Base-by-base conservation (phyloP, 495 filamentous ascomycete genomes). In the Saxispiralis lemnorum region DNA sequence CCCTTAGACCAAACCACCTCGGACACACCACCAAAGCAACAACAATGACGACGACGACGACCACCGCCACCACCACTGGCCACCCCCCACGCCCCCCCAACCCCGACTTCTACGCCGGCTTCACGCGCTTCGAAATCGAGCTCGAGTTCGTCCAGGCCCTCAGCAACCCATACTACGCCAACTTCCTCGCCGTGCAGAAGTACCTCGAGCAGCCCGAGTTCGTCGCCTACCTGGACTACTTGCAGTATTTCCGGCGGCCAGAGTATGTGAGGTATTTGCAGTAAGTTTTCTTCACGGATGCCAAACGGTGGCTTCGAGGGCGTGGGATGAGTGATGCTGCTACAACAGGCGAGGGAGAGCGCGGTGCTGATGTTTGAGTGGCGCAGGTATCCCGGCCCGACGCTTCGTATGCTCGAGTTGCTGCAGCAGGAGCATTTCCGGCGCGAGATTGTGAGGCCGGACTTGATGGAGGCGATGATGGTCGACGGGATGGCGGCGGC, bases 81-180 rank as follows among this genome's bases (percentile, higher is more conserved):
- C 24, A 4, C 24, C 24, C 24, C 24, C 24, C 9, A 28, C 24
- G 2, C 12, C 20, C 35, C 45, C 49, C 49, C 35, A 10, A 67
- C 71, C 41, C 65, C 64, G 11, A 69, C 63, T 38, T 47, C 35
- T 75, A 78, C 47, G 78, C 68, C 38, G 78, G 78, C 44, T 78
- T 61, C 57, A 68, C 72, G 35, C 75, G 79, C 43, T 84, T 84
- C 54, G 78, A 82, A 58, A 68, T 83, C 30, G 79, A 84, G 54
- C 67, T 81, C 7, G 79, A 83, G 70, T 92, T 93, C 54, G 83
- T 92, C 34, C 81, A 84, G 53, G 75, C 77, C n/a, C 80, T 93
- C 41, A 75, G 75, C 48, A 87, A 87, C 54, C 85, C 85, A 0
- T 68, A 71, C 20, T 92, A 93, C 62, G 70, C 93, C 21, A 83